A percentile compares a stretch with the other conserved stretches of the same genome.
Evolutionary conservation across 2,329 filamentous ascomycete genomes (phyloP).

Genomic region (Fusarium sacchari): DNA sequence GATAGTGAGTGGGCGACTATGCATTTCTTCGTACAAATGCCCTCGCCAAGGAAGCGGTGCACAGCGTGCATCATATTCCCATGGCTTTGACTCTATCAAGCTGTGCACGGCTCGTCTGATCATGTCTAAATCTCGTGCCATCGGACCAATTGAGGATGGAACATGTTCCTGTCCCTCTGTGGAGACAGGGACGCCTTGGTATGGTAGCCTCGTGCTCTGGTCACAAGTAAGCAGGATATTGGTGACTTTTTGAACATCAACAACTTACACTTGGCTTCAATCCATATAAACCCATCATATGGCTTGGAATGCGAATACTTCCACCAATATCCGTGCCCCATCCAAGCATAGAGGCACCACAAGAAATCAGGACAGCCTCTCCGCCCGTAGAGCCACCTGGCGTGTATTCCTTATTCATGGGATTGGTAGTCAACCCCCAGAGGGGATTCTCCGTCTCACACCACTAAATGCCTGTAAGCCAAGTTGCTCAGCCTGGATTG

Average conservation of each 20-base stretch:
- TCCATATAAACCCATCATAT: slow-evolving; percentile 1
- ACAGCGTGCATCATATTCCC: neutral
- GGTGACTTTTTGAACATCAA: accelerated
- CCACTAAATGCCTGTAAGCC: neutral
- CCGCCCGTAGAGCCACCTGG: neutral
- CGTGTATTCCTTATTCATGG: neutral
- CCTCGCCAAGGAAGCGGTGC: neutral
- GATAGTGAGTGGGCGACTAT: neutral
- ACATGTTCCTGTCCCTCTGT: neutral
- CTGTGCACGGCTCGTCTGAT: neutral
- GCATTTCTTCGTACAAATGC: neutral
- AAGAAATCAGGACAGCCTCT: neutral
- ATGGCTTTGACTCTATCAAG: neutral
- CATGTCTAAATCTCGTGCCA: neutral
- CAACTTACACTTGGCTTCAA: neutral
- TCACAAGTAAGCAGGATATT: no score
- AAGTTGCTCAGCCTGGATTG: neutral
- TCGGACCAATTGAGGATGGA: neutral
- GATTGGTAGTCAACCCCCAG: neutral
- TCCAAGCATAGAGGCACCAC: neutral
- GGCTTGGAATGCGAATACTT: slow-evolving; percentile 1
- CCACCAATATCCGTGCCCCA: slow-evolving; percentile 3
- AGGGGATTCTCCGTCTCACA: neutral
- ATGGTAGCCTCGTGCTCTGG: neutral
- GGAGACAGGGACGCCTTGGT: neutral